phyloP scores from a whole-genome alignment of 2,329 filamentous ascomycete genomes.

The Byssochlamys sp. region DNA sequence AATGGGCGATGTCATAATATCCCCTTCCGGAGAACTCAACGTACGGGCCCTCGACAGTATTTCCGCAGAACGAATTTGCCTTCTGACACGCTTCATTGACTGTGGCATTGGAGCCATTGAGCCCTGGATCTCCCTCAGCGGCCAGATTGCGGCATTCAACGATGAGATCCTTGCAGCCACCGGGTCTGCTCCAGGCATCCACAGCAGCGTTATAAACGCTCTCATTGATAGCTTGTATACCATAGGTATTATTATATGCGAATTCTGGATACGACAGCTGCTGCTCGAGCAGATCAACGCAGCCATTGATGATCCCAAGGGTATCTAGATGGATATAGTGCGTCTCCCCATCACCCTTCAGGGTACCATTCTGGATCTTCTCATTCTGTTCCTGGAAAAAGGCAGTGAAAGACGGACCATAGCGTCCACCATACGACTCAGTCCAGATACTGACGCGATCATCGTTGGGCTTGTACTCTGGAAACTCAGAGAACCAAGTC shows the following conservation, averaged over 20 bases:
- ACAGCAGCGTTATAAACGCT: slow-evolving; percentile 39
- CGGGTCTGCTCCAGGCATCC: slow-evolving; percentile 34
- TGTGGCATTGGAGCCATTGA: slow-evolving; percentile 36
- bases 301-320: slow-evolving; percentile 48
- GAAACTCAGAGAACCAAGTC: slow-evolving; percentile 55
- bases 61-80: slow-evolving; percentile 39
- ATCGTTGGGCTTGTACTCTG: slow-evolving; percentile 50
- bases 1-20: slow-evolving; percentile 50
- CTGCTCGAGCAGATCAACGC: slow-evolving; percentile 43
- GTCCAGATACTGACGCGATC: slow-evolving; percentile 40
- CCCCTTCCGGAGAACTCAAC: slow-evolving; percentile 35
- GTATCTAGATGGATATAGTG: slow-evolving; percentile 42
- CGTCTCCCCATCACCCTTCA: slow-evolving; percentile 16
- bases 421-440: slow-evolving; percentile 38
- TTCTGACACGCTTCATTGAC: slow-evolving; percentile 37
- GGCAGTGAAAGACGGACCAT: slow-evolving; percentile 32
- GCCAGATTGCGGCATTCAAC: slow-evolving; percentile 42
- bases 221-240: slow-evolving; percentile 43
- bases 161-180: slow-evolving; percentile 48
- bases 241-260: slow-evolving; percentile 52
- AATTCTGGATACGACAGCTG: slow-evolving; percentile 42
- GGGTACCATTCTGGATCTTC: slow-evolving; percentile 25
- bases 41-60: slow-evolving; percentile 39
- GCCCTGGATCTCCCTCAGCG: slow-evolving; percentile 40
- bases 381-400: slow-evolving; percentile 36